Base-by-base conservation (phyloP, 768 basidiomycete species). In the Russula dissimulans region DNA sequence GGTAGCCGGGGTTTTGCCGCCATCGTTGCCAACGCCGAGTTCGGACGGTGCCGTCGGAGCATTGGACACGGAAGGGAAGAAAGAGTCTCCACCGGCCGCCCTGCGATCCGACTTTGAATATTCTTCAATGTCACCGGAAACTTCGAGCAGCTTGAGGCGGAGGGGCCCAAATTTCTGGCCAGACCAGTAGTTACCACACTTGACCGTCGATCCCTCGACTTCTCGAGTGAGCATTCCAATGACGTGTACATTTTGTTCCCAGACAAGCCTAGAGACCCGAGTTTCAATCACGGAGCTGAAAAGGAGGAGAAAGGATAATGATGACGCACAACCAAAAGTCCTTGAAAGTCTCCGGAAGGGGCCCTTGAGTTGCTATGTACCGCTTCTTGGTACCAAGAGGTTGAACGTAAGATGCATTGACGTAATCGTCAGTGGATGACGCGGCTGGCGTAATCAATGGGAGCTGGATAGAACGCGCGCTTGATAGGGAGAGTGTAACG, bases 181-280 rank as follows among this genome's bases (percentile, higher is more conserved):
- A 15, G 77, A 77, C 93, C 94, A 98, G 70, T 98, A 98, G 32
- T 84, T 76, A 32, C 92, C 91, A 69, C 95, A 97, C 72, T 98
- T 97, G 67, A 93, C 78, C 70, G 84, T 82, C 18, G 90, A 80
- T 52, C 89, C 90, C 70, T 98, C 95, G 58, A 89, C 78, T 69
- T 95, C 91, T 59, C 87, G 86, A 4, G 95, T 97, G 58, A 98
- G 83, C 95, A 97, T 98, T 62, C 97, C 89, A 65, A 98, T 92
- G 52, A 97, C 91, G 63, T 89, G 87, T 0, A 97, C 89, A 65
- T 91, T 87, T 71, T 97, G 94, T 69, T 97, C 91, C 89, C 93
- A 95, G 55, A 88, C 85, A 15, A 97, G 79, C 36, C 90, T 91
- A 26, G 57, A 17, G 36, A 36, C 26, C 10, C 18, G 31, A 42